Evolutionary conservation across 176 grass and related monocot genomes (phyloP), one percentile per base, ranked within the genome.

Genomic region (Stipa capillata): DNA sequence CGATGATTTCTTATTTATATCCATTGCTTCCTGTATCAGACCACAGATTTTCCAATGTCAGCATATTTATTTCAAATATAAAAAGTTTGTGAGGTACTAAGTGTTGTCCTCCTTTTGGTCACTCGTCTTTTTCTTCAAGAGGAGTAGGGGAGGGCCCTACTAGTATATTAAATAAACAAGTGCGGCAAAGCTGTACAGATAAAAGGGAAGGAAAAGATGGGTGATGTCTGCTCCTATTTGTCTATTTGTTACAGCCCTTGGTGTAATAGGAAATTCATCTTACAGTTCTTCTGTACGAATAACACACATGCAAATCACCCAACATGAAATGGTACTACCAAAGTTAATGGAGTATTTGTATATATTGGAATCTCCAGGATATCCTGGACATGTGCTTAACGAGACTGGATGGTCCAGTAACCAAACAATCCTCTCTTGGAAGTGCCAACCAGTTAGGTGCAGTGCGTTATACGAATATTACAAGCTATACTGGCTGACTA

Each of bases 1-100:
- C 47, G 90, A 89, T 55, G 94, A 91, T 36, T 89, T 99, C 29
- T 87, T 91, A 53, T 99, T 99, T 91, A 83, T 95, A 40, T 99
- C 92, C 96, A 99, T 95, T 17, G 89, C 96, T 85, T 99, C 96
- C 96, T 99, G 84, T 69, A 81, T 14, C 78, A 79, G 77, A 77
- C 50, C 37, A 77, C 43, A 65, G 16, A 68, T 60, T 18, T 13
- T 79, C 36, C 18, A 11, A 20, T 23, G 69, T 80, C 70, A 81
- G 75, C 49, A 61, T 28, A 11, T 16, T 51, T 37, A 4, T 69
- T 79, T 51, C 13, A 52, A 58, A 20, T 49, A 35, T 7, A 3
- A 3, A 25, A 61, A 40, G 17, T 71, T 23, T 7, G 6, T 5
- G 29, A 13, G 9, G 43, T 42, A 85, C 24, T 8, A 31, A 23